Percentiles rank a stretch among this genome's conserved stretches.
phyloP scores from a whole-genome alignment of 345 rosid genomes.

The Populus euphratica region DNA sequence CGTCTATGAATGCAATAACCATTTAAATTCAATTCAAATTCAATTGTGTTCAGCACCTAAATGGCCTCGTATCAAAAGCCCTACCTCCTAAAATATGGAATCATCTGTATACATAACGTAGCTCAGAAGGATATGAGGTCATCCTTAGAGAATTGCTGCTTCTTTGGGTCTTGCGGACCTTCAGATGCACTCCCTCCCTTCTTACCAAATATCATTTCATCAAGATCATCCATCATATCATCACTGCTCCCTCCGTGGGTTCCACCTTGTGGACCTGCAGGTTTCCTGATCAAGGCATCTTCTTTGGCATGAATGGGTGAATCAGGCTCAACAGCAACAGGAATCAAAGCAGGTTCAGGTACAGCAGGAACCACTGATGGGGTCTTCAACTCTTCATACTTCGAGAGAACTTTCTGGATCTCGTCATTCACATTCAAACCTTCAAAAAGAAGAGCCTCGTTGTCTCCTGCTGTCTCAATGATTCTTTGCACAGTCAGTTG shows the following conservation, averaged over 20 bases:
- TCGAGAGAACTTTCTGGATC: slow-evolving; percentile 68
- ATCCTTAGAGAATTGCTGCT: slow-evolving; percentile 59
- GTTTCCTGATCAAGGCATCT: slow-evolving; percentile 70
- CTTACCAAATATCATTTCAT: slow-evolving; percentile 94
- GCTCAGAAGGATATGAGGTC: slow-evolving; percentile 75
- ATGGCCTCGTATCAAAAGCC: not conserved
- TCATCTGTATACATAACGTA: not conserved
- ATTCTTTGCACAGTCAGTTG: slow-evolving; percentile 63
- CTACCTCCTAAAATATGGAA: slow-evolving; percentile 3
- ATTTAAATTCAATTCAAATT: slow-evolving; percentile 4
- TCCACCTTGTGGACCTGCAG: slow-evolving; percentile 56
- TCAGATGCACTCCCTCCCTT: slow-evolving; percentile 57
- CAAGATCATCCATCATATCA: slow-evolving; percentile 95
- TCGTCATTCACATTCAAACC: slow-evolving; percentile 92
- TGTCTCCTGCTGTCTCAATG: slow-evolving; percentile 72
- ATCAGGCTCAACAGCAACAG: slow-evolving; percentile 75
- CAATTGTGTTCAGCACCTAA: not conserved
- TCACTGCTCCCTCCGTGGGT: slow-evolving; percentile 57
- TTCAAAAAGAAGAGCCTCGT: slow-evolving; percentile 83
- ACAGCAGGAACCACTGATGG: slow-evolving; percentile 41
- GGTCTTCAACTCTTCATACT: slow-evolving; percentile 63
- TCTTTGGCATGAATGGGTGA: slow-evolving; percentile 51
- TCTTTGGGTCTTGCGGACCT: slow-evolving; percentile 49
- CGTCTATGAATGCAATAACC: not conserved
- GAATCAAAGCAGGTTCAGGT: slow-evolving; percentile 87